A percentile compares a stretch with the other conserved stretches of the same genome.
phyloP scores from a whole-genome alignment of 345 rosid species.

The Salix koriyanagi region DNA sequence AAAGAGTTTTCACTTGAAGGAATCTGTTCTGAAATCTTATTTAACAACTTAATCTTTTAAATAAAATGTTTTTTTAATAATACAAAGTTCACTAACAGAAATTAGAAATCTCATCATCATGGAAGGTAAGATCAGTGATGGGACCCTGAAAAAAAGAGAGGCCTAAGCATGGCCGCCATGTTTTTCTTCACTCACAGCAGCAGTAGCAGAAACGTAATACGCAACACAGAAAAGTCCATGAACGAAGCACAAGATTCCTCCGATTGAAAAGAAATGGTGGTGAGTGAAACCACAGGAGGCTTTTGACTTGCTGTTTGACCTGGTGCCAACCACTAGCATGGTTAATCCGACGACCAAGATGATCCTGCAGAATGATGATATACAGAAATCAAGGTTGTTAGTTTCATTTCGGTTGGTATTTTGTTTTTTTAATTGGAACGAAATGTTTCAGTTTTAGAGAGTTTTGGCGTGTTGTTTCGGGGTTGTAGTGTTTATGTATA shows the following conservation, averaged over 20 bases:
- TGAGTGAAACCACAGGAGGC: conserved; percentile 83
- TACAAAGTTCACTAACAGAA: no score
- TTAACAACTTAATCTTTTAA: no score
- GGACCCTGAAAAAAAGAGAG: not conserved
- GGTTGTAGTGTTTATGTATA: no score
- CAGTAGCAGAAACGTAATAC: conserved; percentile 75
- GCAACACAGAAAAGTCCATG: conserved; percentile 79
- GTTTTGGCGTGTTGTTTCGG: no score
- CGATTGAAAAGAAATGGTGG: conserved; percentile 79
- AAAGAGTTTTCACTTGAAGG: rapidly evolving
- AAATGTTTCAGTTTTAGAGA: no score
- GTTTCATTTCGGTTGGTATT: no score
- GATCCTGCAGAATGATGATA: conserved; percentile 49
- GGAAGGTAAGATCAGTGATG: no score
- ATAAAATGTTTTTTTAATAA: no score
- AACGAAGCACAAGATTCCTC: conserved; percentile 84
- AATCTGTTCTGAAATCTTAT: rapidly evolving
- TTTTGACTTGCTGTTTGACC: conserved; percentile 71
- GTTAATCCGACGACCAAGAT: conserved; percentile 71
- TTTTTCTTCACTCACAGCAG: conserved; percentile 42
- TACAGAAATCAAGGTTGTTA: not conserved
- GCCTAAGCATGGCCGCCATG: conserved; percentile 24
- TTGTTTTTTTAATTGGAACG: no score
- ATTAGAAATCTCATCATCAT: no score
- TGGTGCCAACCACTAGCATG: conserved; percentile 65